Evolutionary conservation across 768 basidiomycete genomes (phyloP), one percentile per base, ranked within the genome.

Genomic region (Macrolepiota fuliginosa): DNA sequence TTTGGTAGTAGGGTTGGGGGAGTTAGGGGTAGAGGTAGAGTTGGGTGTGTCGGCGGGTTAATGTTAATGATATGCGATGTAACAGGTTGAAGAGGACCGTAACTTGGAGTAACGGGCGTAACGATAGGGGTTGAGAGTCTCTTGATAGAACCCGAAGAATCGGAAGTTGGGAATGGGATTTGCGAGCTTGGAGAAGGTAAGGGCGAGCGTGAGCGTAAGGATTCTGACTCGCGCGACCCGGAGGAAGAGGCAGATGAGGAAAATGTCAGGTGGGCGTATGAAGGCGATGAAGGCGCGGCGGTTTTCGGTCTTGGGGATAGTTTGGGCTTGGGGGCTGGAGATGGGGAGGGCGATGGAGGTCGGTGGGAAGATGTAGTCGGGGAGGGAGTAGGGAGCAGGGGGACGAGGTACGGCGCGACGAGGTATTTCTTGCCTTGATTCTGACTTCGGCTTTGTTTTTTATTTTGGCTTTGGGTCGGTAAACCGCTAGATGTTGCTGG

Each of bases 1-100:
- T 73, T 66, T 2, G 82, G 81, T 2, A 83, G 70, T 7, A 82
- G 73, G 12, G 73, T 76, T 6, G 71, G 63, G 7, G 79, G 73
- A 1, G 64, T 56, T 55, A 73, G 71, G 32, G 69, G 66, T 19
- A 66, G 59, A 32, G 50, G 60, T 58, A 24, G 55, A 58, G 62
- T n/a, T n/a, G 59, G 54, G 58, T 19, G 42, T 2, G 42, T 45
- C 7, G 29, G 29, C 7, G 29, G 29, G n/a, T 45, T 45, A 5
- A 45, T 15, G 17, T 19, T 45, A 19, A 45, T 15, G 10, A 22
- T 19, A 7, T 45, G 42, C 6, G 42, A 19, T 3, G 19, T 45
- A 3, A 45, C 19, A 19, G 29, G 29, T 32, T 32, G 29, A 32
- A 32, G 29, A 32, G 42, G 42, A 19, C 13, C 17, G n/a, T 19